Base-by-base conservation (phyloP, 306 rosid genomes). In the Cucurbita moschata region DNA sequence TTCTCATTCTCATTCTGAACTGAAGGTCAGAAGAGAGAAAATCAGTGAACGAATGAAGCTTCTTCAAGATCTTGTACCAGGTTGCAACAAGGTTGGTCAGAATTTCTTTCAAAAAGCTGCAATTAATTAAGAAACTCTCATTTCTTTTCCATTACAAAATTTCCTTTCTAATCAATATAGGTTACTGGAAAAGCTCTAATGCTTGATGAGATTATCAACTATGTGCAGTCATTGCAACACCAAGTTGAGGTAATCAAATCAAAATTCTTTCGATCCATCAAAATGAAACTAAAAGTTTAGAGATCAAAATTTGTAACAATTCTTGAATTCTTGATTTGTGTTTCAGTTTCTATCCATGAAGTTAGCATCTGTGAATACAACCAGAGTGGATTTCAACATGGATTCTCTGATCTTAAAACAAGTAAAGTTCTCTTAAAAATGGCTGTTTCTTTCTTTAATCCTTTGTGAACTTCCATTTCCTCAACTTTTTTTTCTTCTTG, bases 41-140 rank as follows among this genome's bases (percentile, higher is more conserved):
- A 95, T 95, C 59, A 88, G 99, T 54, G 99, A 95, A 78, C 87
- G 99, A 71, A 95, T 91, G 99, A 95, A 88, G 79, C 90, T 95
- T 76, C 92, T 95, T 5, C 99, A 95, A 81, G 96, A 91, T 87
- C 92, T 91, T 75, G 99, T 95, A 18, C 99, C 99, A 6, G 96
- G 96, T 74, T 95, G 99, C 85, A 89, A 89, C 70, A 95, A 91
- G 97, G 99, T 92, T 16, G 71, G 16, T 60, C 65, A 26, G 4
- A 30, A 54, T 5, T 5, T 9, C 51, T 50, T 50, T 6, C n/a
- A 11, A 73, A 42, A 55, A 39, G 40, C 66, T 16, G 66, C 15
- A 42, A 19, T 54, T 42, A 73, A 40, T 39, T 73, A 26, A 39
- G 30, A 40, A 64, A 4, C 12, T 38, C 19, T 43, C 19, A 8